Evolutionary conservation across 805 yeast species (phyloP).

Genomic region (Nakazawaea sp.): DNA sequence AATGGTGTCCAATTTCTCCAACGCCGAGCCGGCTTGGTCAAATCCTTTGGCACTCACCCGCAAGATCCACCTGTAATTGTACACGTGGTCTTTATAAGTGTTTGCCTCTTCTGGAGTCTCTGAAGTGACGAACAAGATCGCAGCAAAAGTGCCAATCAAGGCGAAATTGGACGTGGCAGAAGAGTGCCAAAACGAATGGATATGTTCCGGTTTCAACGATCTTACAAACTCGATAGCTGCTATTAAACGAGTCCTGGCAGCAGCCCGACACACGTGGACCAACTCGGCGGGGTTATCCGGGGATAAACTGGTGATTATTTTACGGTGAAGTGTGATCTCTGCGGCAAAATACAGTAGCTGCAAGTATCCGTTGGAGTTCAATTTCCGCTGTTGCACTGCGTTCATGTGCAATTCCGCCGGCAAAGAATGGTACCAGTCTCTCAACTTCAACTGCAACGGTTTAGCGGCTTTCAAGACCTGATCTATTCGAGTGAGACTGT

Average conservation of each 20-base stretch:
- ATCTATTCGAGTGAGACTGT: conserved; percentile 49
- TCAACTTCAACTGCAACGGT: conserved; percentile 63
- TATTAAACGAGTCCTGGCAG: conserved; percentile 73
- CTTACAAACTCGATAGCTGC: conserved; percentile 80
- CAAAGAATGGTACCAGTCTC: conserved; percentile 73
- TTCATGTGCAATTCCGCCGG: conserved; percentile 62
- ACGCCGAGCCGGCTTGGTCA: conserved; percentile 71
- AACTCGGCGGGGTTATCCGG: conserved; percentile 44
- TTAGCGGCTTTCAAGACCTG: conserved; percentile 71
- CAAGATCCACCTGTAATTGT: conserved; percentile 70
- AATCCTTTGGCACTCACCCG: conserved; percentile 72
- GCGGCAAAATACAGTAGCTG: conserved; percentile 86
- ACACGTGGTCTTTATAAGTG: conserved; percentile 59
- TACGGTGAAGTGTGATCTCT: conserved; percentile 79
- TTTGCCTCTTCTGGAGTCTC: conserved; percentile 53
- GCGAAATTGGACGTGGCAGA: conserved; percentile 74
- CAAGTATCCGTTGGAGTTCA: conserved; percentile 70
- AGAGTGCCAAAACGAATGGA: conserved; percentile 87
- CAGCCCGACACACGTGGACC: conserved; percentile 66
- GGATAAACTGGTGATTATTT: conserved; percentile 51
- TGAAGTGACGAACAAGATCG: conserved; percentile 68
- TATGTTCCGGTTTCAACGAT: conserved; percentile 72
- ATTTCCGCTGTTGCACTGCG: conserved; percentile 49
- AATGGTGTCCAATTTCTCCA: conserved; percentile 64
- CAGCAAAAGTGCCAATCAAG: conserved; percentile 82